Base-by-base conservation (phyloP, 192 early-diverging fungal genomes). In the Chytriomyces sp. region DNA sequence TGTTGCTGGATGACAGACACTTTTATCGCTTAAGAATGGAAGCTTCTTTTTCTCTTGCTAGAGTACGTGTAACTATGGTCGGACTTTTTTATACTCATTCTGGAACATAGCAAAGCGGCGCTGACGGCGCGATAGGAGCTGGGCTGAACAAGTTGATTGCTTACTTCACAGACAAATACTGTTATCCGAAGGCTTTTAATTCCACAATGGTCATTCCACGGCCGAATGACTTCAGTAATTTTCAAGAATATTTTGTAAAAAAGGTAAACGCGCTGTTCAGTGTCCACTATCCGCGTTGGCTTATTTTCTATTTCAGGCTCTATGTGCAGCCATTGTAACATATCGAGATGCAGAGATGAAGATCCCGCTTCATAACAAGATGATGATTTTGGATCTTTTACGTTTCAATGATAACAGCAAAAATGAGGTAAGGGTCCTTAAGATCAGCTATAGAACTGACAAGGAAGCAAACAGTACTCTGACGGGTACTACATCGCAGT, bases 371-470 rank as follows among this genome's bases (percentile, higher is more conserved):
- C 80, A 81, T 6, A 85, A 89, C 4, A 86, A 92, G 0, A 71
- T 84, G 7, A 82, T 94, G 32, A 64, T 99, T 34, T 64, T 95
- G 59, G 86, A 89, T 32, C 78, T 95, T n/a, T 81, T 98, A 58
- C 80, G 87, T 41, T 94, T 90, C 79, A 99, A 99, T 77, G 95
- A 98, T 78, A 99, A 98, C 72, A 89, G 91, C 52, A 89, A 90
- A 54, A 98, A 96, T 75, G 77, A 81, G 73, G 84, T 85, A 80
- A 77, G 56, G 3, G n/a, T 10, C 22, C 14, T 39, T 66, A 26
- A 34, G 63, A 26, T 33, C 26, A 44, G 14, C 28, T 52, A 17
- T 55, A 12, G 44, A 2, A 22, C 39, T 69, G n/a, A 12, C 0
- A 5, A 30, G 12, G 19, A 19, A 26, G 69, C 49, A n/a, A 59